A percentile compares a stretch with the other conserved stretches of the same genome.
Evolutionary conservation across 306 rosid species (phyloP).

Genomic region (Inga leiocalycina): DNA sequence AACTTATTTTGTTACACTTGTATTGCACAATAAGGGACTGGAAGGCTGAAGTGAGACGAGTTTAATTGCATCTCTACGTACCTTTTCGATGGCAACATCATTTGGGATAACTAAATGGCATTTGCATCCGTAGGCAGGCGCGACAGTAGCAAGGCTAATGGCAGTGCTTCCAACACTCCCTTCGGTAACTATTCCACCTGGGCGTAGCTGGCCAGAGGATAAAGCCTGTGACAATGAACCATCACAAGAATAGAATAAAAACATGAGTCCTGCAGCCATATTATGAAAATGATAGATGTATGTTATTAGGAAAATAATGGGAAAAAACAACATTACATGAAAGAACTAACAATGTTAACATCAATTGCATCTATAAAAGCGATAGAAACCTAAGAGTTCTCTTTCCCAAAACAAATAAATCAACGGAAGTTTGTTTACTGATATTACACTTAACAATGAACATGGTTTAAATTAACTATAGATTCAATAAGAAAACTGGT

Average conservation of each 20-base stretch:
- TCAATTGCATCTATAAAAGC: not conserved
- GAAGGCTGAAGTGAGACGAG: conserved; percentile 1
- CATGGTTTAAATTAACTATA: not conserved
- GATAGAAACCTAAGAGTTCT: not conserved
- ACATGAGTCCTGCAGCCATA: not conserved
- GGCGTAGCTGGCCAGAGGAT: conserved; percentile 65
- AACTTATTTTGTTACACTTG: conserved; percentile 17
- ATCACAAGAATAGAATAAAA: not conserved
- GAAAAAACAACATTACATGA: not conserved
- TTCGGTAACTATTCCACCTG: conserved; percentile 87
- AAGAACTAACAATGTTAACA: not conserved
- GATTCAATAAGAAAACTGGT: not conserved
- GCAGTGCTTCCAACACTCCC: conserved; percentile 98
- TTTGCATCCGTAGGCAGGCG: conserved; percentile 91
- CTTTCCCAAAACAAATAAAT: not conserved
- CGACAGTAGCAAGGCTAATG: conserved; percentile 90
- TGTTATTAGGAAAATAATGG: not conserved
- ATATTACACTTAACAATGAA: not conserved
- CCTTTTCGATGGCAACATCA: conserved; percentile 97
- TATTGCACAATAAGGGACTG: not conserved
- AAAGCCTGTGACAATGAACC: conserved; percentile 62
- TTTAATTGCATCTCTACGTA: conserved; percentile 25
- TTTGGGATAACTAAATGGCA: conserved; percentile 92
- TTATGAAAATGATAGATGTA: not conserved
- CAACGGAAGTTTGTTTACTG: not conserved